Evolutionary conservation across 441 rosid species (phyloP), one percentile per base, ranked within the genome.

Genomic region (Manihot esculenta): DNA sequence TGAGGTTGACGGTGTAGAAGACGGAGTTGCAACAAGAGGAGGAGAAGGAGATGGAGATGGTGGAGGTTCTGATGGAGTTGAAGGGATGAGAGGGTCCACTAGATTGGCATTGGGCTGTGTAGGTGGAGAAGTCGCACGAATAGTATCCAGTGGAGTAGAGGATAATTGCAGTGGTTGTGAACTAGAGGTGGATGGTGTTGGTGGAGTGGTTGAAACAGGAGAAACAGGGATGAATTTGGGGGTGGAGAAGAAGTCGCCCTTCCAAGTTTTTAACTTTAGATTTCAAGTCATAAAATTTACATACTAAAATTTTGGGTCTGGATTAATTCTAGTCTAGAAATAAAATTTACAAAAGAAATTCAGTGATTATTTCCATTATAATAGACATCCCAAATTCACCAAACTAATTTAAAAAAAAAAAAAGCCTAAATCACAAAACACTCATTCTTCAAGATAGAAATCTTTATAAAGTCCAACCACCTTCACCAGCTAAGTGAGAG

Each of bases 371-470:
- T 4, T 64, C 73, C 59, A 74, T 6, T 21, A 18, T 20, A 58
- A 58, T 33, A 26, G 47, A 45, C 7, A 6, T 27, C 44, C 49
- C 45, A 6, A 53, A 62, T 41, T 64, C 83, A 78, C 81, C 82
- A 74, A 80, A 84, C 75, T n/a, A n/a, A n/a, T 77, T 80, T 53
- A n/a, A n/a, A n/a, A 79, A 75, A 78, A 79, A 80, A 77, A 76
- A 77, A 47, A 64, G 62, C 73, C 59, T 62, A 41, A 68, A 74
- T 68, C 74, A 76, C 82, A 80, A 73, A 78, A 70, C 80, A 13
- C 64, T 59, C 76, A 68, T 69, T 74, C 87, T 76, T 79, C 61
- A 70, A 66, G 47, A 68, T 59, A 75, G 69, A 62, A 72, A 84
- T 50, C 71, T 62, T 38, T 66, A 18, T 56, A 30, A 38, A 62